Evolutionary conservation across 2,329 filamentous ascomycete species (phyloP), one percentile per base, ranked within the genome.

Genomic region (Thielaviopsis populi): DNA sequence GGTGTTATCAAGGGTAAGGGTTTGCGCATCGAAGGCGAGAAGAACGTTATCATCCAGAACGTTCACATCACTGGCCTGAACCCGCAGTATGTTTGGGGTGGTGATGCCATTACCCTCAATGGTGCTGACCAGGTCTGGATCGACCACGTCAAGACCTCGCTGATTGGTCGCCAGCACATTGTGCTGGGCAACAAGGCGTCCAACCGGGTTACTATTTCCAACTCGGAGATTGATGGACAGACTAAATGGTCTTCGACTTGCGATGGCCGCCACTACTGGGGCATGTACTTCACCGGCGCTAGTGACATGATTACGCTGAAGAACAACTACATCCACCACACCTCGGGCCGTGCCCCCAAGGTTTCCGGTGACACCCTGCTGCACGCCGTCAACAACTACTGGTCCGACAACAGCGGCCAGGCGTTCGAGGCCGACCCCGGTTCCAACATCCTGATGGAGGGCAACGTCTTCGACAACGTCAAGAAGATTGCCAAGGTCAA

Each of bases 311-410:
- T 84, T 69, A 84, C 82, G 67, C 69, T 84, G 70, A 80, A 82
- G 74, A 75, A 76, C 68, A 84, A 84, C 76, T 83, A 83, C 74
- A 75, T 84, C 69, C 79, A 83, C 76, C 75, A 82, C 72, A 79
- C 78, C 59, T 78, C 76, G 13, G 82, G 82, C 64, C 80, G 82
- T 62, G 74, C 75, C 13, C 82, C 81, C 68, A 83, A 84, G 74
- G 74, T 84, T 24, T 76, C 75, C 22, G 80, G 80, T 71, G 81
- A 81, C 63, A 76, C 83, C 54, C 73, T 76, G 19, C 72, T 84
- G 62, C 82, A 85, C 72, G 79, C 79, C 50, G 79, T 83, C 70
- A 84, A 83, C 78, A 84, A 84, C 76, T 83, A 80, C 77, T 83
- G 76, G 74, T 76, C 80, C 70, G 75, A 78, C 69, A 79, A 78